phyloP scores from a whole-genome alignment of 106 monocot species.

The Amphibolis antarctica region DNA sequence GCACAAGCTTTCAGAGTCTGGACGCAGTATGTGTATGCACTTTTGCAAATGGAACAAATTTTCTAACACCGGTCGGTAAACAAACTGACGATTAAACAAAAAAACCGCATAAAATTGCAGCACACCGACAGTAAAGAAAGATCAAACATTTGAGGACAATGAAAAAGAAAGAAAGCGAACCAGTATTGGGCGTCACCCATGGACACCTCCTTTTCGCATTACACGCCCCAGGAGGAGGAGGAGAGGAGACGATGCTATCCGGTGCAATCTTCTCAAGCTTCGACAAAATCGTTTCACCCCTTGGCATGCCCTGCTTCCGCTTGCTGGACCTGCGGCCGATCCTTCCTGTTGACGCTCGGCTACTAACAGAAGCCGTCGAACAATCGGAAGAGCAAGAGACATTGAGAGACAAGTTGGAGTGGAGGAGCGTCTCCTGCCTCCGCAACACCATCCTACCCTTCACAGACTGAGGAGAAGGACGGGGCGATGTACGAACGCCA shows the following conservation, averaged over 20 bases:
- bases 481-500: too few relatives aligned
- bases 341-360: slow-evolving; percentile 78
- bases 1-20: too few relatives aligned
- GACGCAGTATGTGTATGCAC: too few relatives aligned
- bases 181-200: slow-evolving; percentile 85
- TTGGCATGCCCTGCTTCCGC: slow-evolving; percentile 25
- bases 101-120: too few relatives aligned
- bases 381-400: slow-evolving; percentile 92
- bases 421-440: slow-evolving; percentile 55
- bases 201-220: slow-evolving; percentile 55
- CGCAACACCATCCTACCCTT: slow-evolving; percentile 23
- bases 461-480: slow-evolving; percentile 12
- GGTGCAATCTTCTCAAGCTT: slow-evolving; percentile 34
- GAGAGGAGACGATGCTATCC: slow-evolving; percentile 13
- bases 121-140: too few relatives aligned
- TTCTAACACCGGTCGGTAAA: too few relatives aligned
- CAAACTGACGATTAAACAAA: too few relatives aligned
- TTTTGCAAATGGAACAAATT: too few relatives aligned
- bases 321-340: slow-evolving; percentile 29
- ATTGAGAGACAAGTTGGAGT: slow-evolving; percentile 65
- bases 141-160: too few relatives aligned
- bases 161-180: slow-evolving; percentile 25
- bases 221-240: slow-evolving; percentile 15
- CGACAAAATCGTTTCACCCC: slow-evolving; percentile 23
- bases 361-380: slow-evolving; percentile 57